Base-by-base conservation (phyloP, 257 asterid genomes). In the Lycium barbarum region DNA sequence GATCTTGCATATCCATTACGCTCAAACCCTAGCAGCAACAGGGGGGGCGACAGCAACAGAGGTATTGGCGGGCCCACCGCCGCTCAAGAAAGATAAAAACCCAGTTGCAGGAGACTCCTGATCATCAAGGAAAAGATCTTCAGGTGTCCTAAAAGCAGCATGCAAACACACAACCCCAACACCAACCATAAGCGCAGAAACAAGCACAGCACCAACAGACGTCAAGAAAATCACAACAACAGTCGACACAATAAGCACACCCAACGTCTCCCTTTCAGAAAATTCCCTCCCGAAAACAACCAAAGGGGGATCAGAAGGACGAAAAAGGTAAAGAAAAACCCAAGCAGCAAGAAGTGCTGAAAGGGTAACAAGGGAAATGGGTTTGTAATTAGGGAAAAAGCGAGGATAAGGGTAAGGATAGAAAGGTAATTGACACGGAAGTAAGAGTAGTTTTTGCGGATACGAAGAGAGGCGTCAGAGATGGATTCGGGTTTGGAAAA, bases 191-290 rank as follows among this genome's bases (percentile, higher is more conserved):
- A 94, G 89, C 1, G 99, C 97, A 49, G 97, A 93, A 20, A 93
- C 93, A 18, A 95, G 93, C 62, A 95, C 95, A 43, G 97, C 91
- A 87, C 99, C 99, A 57, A 95, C 98, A 87, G 97, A 94, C 38
- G 99, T 95, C 53, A 95, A 91, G 88, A 95, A 95, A 76, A 95
- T 47, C 12, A 95, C 97, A 9, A 92, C 88, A 3, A 92, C 49
- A 26, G 93, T 90, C 5, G 97, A 88, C 9, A 84, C 83, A 36
- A 92, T 49, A 6, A 95, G 89, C 57, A 86, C 83, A 5, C 88
- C 43, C 10, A 95, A 90, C 49, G 98, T 93, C 90, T 95, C 99
- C 45, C 93, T 91, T 82, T 93, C 97, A 65, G 99, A 91, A 84
- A 89, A 95, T 45, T 92, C 97, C 26, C 99, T 97, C 22, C 98